Percentiles rank a stretch among this genome's conserved stretches.
phyloP scores from a whole-genome alignment of 331 rosid species.

The Malus hybrid region DNA sequence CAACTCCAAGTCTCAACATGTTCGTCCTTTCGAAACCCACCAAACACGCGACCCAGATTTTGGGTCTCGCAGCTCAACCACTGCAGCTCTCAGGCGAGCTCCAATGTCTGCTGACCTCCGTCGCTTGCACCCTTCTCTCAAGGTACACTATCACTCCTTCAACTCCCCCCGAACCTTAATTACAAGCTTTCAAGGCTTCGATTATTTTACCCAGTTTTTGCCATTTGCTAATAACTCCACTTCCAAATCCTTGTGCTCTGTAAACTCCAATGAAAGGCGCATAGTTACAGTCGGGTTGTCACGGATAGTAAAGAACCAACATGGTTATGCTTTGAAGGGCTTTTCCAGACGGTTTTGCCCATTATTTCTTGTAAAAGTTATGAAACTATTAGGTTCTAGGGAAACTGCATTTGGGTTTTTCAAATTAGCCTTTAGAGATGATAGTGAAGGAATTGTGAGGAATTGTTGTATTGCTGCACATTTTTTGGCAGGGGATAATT shows the following conservation, averaged over 20 bases:
- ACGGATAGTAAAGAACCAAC: conserved; percentile 33
- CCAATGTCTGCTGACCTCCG: conserved; percentile 44
- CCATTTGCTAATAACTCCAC: conserved; percentile 23
- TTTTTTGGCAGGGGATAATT: conserved; percentile 42
- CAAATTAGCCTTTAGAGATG: conserved; percentile 42
- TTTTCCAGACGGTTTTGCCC: conserved; percentile 55
- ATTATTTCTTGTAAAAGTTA: conserved; percentile 35
- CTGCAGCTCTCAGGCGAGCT: conserved; percentile 8
- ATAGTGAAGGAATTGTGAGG: conserved; percentile 27
- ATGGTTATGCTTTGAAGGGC: conserved; percentile 28
- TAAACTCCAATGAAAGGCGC: conserved; percentile 51
- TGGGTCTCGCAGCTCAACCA: background rate
- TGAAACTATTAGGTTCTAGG: conserved; percentile 35
- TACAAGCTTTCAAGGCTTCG: conserved; percentile 5
- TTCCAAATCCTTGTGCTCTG: conserved; percentile 21
- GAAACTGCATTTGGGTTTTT: conserved; percentile 69
- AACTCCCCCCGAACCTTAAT: conserved; percentile 15
- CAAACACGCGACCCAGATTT: background rate
- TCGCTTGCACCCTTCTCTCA: conserved; percentile 11
- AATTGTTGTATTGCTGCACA: conserved; percentile 61
- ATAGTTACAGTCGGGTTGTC: conserved; percentile 46
- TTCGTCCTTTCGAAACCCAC: background rate
- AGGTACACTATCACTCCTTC: conserved; percentile 22
- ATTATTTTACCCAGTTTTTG: conserved; percentile 51
- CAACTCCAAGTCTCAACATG: background rate